Base-by-base conservation (phyloP, 2,329 filamentous ascomycete genomes). In the Westerdykella ornata region DNA sequence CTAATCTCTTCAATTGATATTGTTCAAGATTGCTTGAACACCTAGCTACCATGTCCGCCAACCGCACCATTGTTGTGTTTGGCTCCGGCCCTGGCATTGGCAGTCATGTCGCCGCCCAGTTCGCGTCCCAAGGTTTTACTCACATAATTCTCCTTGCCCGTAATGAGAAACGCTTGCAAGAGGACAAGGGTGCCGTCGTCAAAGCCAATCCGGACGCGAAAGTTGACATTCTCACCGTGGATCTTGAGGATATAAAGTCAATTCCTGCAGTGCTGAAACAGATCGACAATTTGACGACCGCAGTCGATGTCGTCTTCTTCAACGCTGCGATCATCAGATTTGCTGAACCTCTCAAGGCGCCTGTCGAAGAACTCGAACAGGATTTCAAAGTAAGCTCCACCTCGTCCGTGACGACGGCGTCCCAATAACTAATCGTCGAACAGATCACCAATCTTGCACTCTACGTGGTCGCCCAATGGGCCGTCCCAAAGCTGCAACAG, bases 31-130 rank as follows among this genome's bases (percentile, higher is more conserved):
- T n/a, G 16, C 12, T n/a, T 17, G n/a, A 33, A 33, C 30, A 5
- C 30, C 8, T 13, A 14, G 16, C 54, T 1, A 45, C 48, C 5
- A 41, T 16, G 1, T 53, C 56, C 0, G 47, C 52, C 4, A 60
- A 56, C 26, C 56, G 54, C 19, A 52, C 62, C 12, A 51, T 69
- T 14, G 46, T 71, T 37, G 48, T 73, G 37, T 65, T 76, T 37
- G 72, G 72, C 45, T 66, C 69, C 13, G 72, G 72, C 11, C 71
- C 72, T 0, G 72, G 72, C 31, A 74, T 76, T 28, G 72, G 72
- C 37, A 60, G 68, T 36, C 49, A 66, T 28, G 57, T 69, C 4
- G 66, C 69, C 7, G 47, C 56, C 2, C 46, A 61, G 32, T 75
- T 76, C 51, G 63, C 68, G 4, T 58, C 65, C 6, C 66, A 68